Evolutionary conservation across 192 early-diverging fungal species (phyloP).

Genomic region (Coemansia sp.): DNA sequence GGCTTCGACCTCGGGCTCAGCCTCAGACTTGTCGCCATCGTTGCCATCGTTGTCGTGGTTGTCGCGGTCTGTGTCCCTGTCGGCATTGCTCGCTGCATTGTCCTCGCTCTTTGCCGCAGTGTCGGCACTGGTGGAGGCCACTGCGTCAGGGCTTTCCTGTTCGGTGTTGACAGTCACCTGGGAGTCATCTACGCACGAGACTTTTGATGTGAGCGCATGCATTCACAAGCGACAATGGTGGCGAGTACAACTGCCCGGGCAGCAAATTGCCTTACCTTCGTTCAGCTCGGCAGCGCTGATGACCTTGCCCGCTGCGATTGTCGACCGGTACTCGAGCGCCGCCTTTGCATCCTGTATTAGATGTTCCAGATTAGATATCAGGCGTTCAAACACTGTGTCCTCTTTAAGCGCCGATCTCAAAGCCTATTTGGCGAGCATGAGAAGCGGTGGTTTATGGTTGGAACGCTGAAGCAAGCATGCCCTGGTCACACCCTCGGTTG

Average conservation of each 20-base stretch:
- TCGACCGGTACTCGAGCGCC: slow-evolving; percentile 51
- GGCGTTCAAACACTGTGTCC: slow-evolving; percentile 54
- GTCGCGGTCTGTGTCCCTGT: background rate
- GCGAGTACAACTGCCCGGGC: too few species aligned
- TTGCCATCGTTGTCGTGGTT: too few species aligned
- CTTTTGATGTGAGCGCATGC: background rate
- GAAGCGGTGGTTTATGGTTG: slow-evolving; percentile 26
- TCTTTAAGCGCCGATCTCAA: slow-evolving; percentile 52
- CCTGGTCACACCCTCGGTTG: too few species aligned
- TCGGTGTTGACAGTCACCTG: slow-evolving; percentile 29
- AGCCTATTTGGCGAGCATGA: slow-evolving; percentile 49
- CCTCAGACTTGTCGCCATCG: background rate
- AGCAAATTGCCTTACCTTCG: slow-evolving; percentile 41
- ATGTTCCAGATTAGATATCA: slow-evolving; percentile 53
- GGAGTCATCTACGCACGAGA: slow-evolving; percentile 22
- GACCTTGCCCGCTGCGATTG: slow-evolving; percentile 47
- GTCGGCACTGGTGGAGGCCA: background rate
- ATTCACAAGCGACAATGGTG: too few species aligned
- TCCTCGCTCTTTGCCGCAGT: background rate
- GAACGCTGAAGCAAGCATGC: background rate
- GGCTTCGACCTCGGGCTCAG: background rate
- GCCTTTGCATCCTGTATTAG: slow-evolving; percentile 52
- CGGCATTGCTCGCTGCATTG: background rate
- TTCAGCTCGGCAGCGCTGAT: slow-evolving; percentile 45
- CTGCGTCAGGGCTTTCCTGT: background rate